Base-by-base conservation (phyloP, 169 alveolate genomes). In the Neospora caninum region DNA sequence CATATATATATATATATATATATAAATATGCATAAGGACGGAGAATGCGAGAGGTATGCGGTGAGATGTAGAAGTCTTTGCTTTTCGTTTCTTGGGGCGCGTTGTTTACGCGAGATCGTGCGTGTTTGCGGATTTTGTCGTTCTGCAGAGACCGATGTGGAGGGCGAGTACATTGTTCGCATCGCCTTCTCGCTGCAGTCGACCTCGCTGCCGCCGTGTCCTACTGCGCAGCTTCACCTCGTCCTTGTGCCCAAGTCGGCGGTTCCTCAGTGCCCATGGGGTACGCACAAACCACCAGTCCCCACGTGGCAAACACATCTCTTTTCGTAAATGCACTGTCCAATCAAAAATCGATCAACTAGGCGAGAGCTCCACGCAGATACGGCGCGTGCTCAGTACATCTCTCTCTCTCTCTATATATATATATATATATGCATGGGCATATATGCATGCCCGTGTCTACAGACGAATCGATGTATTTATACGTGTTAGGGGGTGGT, bases 241-340 rank as follows among this genome's bases (percentile, higher is more conserved):
- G 95, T 92, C 16, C 88, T 80, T 0, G 80, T 64, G 36, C 95
- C 95, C 9, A 34, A 41, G 29, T 67, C 86, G 18, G 53, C 43
- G 25, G 70, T 92, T 0, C 95, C 95, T 16, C 69, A 42, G 64
- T 92, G 94, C 92, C 94, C 94, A 64, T 92, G 94, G 94, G 94
- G 94, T 92, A 38, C 34, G 58, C 22, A 13, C 58, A 49, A 13
- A 22, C 80, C 13, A n/a, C 38, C 80, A 6, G 13, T 69, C 38
- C 41, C 31, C 9, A 22, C 7, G 9, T 34, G 9, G 13, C 10
- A 6, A 16, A 69, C 27, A 7, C 31, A 34, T 69, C 31, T n/a
- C n/a, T n/a, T n/a, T n/a, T n/a, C n/a, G n/a, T n/a, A n/a, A n/a
- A n/a, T n/a, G n/a, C n/a, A n/a, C n/a, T n/a, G n/a, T n/a, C n/a